Evolutionary conservation across 1,284 basidiomycete genomes (phyloP), one percentile per base, ranked within the genome.

Genomic region (Rhodotorula sp.): DNA sequence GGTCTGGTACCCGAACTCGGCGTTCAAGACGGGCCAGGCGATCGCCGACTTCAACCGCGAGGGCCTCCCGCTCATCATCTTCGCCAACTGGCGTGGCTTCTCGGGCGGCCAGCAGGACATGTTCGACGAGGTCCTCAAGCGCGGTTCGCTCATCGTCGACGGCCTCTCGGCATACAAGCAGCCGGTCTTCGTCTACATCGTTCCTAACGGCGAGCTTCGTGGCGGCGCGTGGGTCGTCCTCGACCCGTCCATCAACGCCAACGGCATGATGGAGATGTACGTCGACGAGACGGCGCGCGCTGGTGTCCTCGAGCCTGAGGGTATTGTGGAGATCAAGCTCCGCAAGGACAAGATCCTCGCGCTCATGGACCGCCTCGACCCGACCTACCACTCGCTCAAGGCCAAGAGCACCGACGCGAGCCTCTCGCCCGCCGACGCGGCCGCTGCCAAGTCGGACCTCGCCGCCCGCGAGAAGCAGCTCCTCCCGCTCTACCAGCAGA

Each of bases 61-160:
- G 83, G 94, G 92, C 54, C 86, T 99, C 34, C 97, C 97, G 8
- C 86, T 99, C 73, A 93, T 99, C 82, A 96, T 99, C 82, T 97
- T 99, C 79, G 97, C 97, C 74, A 99, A 99, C 86, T 99, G 97
- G 95, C 93, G 97, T 86, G 97, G 97, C 51, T 99, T 99, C 89
- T 99, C 97, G 36, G 97, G 97, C 77, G 97, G 97, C 79, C 95
- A 97, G 83, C 94, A 97, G 82, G 95, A 97, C 83, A 97, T 97
- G 94, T 85, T 86, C 65, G 80, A 80, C 70, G 82, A 81, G 67
- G 74, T 78, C 21, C 71, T 77, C 61, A 81, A 81, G 72, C 77
- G 79, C 41, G 83, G 83, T 53, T 83, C 82, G 70, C 81, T 83
- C 78, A 99, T 99, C 76, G 97, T 99, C 82, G 97, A 99, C 81